Evolutionary conservation across 2,329 filamentous ascomycete genomes (phyloP).

Genomic region (Fusarium sp.): DNA sequence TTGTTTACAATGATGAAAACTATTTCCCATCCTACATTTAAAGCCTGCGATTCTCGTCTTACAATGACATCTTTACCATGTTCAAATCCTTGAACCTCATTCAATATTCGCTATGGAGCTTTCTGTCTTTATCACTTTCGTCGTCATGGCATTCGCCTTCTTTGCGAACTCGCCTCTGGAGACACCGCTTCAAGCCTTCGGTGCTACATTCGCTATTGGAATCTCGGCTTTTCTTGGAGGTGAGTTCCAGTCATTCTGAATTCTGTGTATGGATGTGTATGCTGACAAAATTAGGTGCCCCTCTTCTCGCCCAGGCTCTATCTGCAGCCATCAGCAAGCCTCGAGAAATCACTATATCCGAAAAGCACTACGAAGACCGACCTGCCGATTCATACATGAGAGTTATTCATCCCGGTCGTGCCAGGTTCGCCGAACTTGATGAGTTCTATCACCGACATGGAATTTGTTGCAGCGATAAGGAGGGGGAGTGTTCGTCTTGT

Average conservation of each 20-base stretch:
- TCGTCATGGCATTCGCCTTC: not conserved
- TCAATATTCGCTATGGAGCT: not conserved
- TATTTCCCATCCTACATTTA: not conserved
- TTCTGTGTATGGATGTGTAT: too few species aligned
- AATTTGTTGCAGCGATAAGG: slow-evolving; percentile 2
- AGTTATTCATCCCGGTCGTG: not conserved
- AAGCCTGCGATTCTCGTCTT: not conserved
- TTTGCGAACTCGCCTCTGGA: not conserved
- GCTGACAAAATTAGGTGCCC: slow-evolving; percentile 3
- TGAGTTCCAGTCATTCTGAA: not conserved
- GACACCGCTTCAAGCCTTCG: not conserved
- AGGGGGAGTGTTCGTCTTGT: slow-evolving; percentile 1
- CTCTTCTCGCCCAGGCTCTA: not conserved
- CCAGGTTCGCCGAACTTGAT: not conserved
- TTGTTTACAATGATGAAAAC: not conserved
- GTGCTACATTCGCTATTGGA: not conserved
- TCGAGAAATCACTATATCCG: accelerated
- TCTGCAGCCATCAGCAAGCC: not conserved
- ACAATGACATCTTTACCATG: not conserved
- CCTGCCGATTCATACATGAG: not conserved
- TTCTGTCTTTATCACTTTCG: not conserved
- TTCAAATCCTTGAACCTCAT: not conserved
- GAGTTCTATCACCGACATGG: slow-evolving; percentile 5
- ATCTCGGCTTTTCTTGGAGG: slow-evolving; percentile 1
- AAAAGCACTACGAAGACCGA: not conserved